Evolutionary conservation across 345 rosid species (phyloP), one percentile per base, ranked within the genome.

Genomic region (Salix dunnii): DNA sequence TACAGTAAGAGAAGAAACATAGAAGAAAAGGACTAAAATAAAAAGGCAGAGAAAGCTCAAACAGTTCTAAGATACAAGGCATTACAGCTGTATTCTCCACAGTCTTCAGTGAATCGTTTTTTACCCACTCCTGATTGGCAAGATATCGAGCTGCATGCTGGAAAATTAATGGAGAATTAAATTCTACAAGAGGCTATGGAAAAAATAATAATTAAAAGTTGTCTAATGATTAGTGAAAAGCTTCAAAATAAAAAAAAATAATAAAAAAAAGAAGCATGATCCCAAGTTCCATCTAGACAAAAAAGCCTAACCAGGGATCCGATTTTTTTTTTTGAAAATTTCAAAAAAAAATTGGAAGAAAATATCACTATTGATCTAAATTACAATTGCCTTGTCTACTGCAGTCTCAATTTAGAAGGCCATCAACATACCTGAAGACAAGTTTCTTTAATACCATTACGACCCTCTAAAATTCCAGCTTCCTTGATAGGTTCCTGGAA

Each of bases 141-240:
- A 95, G 99, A 84, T 93, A 95, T 86, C 99, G 88, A 68, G 99
- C 97, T 75, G 99, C 99, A 79, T 91, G 99, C 99, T 95, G 87
- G 76, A 85, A 77, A 76, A 78, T 18, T 77, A 84, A 74, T 73
- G 48, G 53, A 70, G 72, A 62, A 76, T 78, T 77, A 58, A 85
- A 48, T 78, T 36, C 73, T 25, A 67, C 71, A 72, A 21, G 30
- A 76, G 36, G 67, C 49, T 65, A 66, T 20, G 38, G 10, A 64
- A 27, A 46, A 73, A 30, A 5, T 14, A 46, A 43, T 10, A 48
- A 16, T 2, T 43, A 40, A 70, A 61, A 11, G 30, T 10, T 23
- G 28, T 61, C 66, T 62, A 11, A 25, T 62, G 20, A 28, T 62
- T 27, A n/a, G 1, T 46, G 13, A 12, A 13, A 46, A 46, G 49